Evolutionary conservation across 108 stramenopile genomes (phyloP).

Genomic region (Mediolabrus comicus): DNA sequence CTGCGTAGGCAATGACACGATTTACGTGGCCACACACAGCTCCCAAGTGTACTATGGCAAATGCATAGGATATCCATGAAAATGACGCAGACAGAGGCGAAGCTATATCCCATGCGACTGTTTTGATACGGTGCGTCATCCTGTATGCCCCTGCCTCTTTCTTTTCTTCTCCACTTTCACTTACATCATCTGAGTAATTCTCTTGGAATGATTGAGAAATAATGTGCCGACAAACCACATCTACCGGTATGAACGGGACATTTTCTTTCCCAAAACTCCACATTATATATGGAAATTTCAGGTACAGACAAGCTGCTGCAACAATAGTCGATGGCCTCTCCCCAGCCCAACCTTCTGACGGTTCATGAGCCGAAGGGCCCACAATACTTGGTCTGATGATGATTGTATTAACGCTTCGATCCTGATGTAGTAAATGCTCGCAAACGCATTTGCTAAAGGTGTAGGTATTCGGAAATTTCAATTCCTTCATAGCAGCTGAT

Average conservation of each 20-base stretch:
- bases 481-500: constrained; percentile 74
- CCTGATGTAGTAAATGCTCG: constrained; percentile 71
- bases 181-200: not conserved
- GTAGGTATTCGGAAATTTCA: constrained; percentile 84
- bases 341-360: constrained; percentile 86
- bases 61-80: constrained; percentile 73
- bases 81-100: constrained; percentile 53
- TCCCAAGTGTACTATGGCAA: constrained; percentile 69
- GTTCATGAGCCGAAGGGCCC: constrained; percentile 72
- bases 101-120: constrained; percentile 69
- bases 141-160: constrained; percentile 34
- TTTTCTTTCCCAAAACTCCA: constrained; percentile 69
- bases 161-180: constrained; percentile 23
- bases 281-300: constrained; percentile 74
- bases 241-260: constrained; percentile 81
- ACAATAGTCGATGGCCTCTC: constrained; percentile 85
- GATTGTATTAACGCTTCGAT: constrained; percentile 49
- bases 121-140: constrained; percentile 40
- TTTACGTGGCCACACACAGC: constrained; percentile 65
- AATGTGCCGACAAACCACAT: constrained; percentile 72
- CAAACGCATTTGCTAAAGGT: constrained; percentile 87
- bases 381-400: constrained; percentile 88
- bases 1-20: constrained; percentile 60
- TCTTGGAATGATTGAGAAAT: constrained; percentile 55
- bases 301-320: constrained; percentile 77